Evolutionary conservation across 495 filamentous ascomycete genomes (phyloP).

Genomic region (Sabuloglossum arenarium): DNA sequence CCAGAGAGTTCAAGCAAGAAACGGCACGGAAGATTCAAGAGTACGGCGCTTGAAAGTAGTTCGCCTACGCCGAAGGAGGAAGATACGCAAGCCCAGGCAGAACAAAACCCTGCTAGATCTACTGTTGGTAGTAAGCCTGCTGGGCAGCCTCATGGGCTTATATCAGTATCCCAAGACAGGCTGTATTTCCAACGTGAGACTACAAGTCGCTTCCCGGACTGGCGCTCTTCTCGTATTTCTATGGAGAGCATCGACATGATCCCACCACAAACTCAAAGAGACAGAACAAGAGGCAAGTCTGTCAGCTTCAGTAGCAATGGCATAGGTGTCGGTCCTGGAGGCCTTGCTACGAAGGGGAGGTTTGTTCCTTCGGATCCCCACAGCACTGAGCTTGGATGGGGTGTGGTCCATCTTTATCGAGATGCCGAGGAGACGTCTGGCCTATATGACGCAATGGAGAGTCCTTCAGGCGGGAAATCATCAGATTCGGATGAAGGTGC

Average conservation of each 20-base stretch:
- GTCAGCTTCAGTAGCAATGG: conserved; percentile 9
- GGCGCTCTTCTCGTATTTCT: conserved; percentile 38
- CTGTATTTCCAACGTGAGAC: conserved; percentile 8
- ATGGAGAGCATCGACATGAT: conserved; percentile 53
- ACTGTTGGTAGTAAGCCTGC: conserved; percentile 1
- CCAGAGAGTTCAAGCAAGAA: conserved; percentile 5
- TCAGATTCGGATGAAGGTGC: conserved; percentile 7
- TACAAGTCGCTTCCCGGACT: conserved; percentile 23
- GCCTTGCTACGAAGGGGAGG: conserved; percentile 50
- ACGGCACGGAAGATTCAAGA: not conserved
- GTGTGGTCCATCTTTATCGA: conserved; percentile 82
- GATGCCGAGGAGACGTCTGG: conserved; percentile 57
- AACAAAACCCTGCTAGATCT: not conserved
- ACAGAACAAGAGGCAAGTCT: conserved; percentile 10
- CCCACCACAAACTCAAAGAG: conserved; percentile 9
- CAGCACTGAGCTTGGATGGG: conserved; percentile 71
- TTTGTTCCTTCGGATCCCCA: conserved; percentile 56
- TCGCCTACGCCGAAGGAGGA: not conserved
- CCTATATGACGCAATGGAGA: conserved; percentile 16
- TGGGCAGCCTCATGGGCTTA: not conserved
- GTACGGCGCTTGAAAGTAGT: not conserved
- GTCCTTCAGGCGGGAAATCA: not conserved
- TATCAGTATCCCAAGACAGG: not conserved
- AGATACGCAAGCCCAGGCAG: not conserved
- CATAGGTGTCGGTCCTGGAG: conserved; percentile 21